phyloP scores from a whole-genome alignment of 2,329 filamentous ascomycete genomes.

The Dactylonectria estremocensis region DNA sequence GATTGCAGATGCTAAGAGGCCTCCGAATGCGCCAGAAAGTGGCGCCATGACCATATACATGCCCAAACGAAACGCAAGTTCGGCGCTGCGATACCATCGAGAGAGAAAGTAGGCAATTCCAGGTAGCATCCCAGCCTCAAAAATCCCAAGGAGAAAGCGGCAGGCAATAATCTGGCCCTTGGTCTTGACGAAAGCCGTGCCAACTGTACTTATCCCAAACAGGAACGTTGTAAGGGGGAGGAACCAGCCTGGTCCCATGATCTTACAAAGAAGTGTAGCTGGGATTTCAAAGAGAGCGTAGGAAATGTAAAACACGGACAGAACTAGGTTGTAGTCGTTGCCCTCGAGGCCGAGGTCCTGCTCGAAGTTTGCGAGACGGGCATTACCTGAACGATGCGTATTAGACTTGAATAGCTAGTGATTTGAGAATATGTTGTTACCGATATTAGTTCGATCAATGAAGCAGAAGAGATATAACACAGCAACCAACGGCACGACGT shows the following conservation, averaged over 20 bases:
- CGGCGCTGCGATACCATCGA: slow-evolving; percentile 73
- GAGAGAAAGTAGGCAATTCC: slow-evolving; percentile 76
- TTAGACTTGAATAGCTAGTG: background rate
- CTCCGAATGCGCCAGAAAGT: slow-evolving; percentile 75
- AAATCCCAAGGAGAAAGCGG: slow-evolving; percentile 71
- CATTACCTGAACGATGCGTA: slow-evolving; percentile 52
- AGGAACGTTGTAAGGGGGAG: slow-evolving; percentile 68
- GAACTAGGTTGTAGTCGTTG: slow-evolving; percentile 74
- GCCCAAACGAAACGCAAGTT: slow-evolving; percentile 72
- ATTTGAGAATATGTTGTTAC: background rate
- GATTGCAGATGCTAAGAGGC: slow-evolving; percentile 73
- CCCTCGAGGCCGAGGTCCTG: slow-evolving; percentile 66
- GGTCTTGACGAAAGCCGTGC: slow-evolving; percentile 71
- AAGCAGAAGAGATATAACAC: slow-evolving; percentile 76
- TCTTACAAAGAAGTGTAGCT: slow-evolving; percentile 72
- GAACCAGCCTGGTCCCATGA: slow-evolving; percentile 74
- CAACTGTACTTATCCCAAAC: slow-evolving; percentile 71
- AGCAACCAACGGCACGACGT: slow-evolving; percentile 59
- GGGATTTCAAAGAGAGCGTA: slow-evolving; percentile 77
- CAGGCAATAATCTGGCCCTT: slow-evolving; percentile 64
- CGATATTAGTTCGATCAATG: slow-evolving; percentile 65
- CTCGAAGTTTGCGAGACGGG: slow-evolving; percentile 69
- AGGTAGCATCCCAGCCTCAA: slow-evolving; percentile 75
- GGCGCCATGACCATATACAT: slow-evolving; percentile 76
- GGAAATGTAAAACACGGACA: slow-evolving; percentile 74